Evolutionary conservation across 257 asterid genomes (phyloP).

Genomic region (Nicotiana noctiflora): DNA sequence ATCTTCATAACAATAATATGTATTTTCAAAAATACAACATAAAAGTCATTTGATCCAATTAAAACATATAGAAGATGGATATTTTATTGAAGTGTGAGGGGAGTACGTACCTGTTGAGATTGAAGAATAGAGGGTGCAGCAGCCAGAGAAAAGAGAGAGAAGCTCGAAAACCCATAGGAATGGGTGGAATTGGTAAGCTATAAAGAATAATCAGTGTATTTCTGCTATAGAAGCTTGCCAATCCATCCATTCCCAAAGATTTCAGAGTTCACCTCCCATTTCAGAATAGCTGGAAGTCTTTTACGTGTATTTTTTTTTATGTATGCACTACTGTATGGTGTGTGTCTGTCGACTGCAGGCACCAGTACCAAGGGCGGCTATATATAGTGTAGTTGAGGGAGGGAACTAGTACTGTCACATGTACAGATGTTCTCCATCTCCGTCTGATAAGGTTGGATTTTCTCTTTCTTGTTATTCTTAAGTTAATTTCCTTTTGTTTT

Average conservation of each 20-base stretch:
- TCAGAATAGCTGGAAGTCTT: conserved; percentile 13
- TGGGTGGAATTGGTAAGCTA: conserved; percentile 44
- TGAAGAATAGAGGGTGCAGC: background rate
- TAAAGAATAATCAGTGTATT: background rate
- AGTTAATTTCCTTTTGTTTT: too few species aligned
- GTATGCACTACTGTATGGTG: too few species aligned
- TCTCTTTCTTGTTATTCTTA: background rate
- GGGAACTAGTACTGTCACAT: background rate
- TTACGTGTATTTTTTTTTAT: background rate
- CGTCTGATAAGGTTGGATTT: background rate
- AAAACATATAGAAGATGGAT: too few species aligned
- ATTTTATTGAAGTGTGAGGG: too few species aligned
- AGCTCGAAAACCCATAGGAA: conserved; percentile 29
- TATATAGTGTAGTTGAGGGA: background rate
- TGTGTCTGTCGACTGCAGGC: too few species aligned
- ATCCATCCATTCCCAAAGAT: conserved; percentile 36
- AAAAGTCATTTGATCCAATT: too few species aligned
- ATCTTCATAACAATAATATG: too few species aligned
- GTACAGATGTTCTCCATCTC: background rate
- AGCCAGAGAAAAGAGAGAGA: conserved; percentile 18
- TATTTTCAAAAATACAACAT: too few species aligned
- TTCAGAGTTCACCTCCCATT: conserved; percentile 28
- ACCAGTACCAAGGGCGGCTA: background rate
- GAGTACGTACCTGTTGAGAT: too few species aligned
- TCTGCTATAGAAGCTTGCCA: conserved; percentile 22